These are phyloP conservation scores for Thielaviopsis euricoi DNA, from an alignment of 2,329 filamentous ascomycete species.

Conservation along the genomic window DNA sequence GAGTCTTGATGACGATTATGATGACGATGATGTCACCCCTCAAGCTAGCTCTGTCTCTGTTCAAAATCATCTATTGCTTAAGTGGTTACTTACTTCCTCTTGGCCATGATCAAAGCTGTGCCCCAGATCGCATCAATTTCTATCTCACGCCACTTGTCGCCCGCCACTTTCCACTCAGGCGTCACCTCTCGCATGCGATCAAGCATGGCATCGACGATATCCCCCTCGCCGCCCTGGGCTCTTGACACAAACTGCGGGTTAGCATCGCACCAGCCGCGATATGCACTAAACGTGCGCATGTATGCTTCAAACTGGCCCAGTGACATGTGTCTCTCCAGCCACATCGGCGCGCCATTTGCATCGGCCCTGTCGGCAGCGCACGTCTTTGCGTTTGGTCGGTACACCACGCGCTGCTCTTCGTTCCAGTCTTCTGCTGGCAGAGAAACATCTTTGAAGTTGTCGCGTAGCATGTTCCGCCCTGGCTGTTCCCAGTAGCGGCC, in stretches of 20 bases:
- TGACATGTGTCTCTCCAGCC: constrained; percentile 36
- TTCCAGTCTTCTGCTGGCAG: constrained; percentile 36
- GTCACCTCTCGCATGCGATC: constrained; percentile 39
- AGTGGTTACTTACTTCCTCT: constrained; percentile 17
- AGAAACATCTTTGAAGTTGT: constrained; percentile 32
- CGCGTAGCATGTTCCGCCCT: constrained; percentile 36
- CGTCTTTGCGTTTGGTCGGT: constrained; percentile 34
- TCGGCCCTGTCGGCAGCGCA: constrained; percentile 18
- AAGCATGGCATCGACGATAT: constrained; percentile 46
- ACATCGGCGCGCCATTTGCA: constrained; percentile 19
- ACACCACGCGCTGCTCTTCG: constrained; percentile 35
- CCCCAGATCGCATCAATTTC: constrained; percentile 45
- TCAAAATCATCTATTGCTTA: too few species aligned
- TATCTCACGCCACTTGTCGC: constrained; percentile 33
- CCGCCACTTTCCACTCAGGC: constrained; percentile 31
- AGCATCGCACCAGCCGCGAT: constrained; percentile 39
- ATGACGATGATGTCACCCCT: background rate
- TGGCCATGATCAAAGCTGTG: constrained; percentile 40
- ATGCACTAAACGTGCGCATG: constrained; percentile 42
- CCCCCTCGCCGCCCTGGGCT: constrained; percentile 38
- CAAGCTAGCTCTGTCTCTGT: background rate
- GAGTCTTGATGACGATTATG: too few species aligned
- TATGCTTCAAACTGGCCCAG: constrained; percentile 45
- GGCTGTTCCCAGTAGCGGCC: constrained; percentile 45
- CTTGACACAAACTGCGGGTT: constrained; percentile 33